These are phyloP conservation scores for Nicotiana noctiflora DNA, from an alignment of 257 asterid species.

Conservation along the genomic window DNA sequence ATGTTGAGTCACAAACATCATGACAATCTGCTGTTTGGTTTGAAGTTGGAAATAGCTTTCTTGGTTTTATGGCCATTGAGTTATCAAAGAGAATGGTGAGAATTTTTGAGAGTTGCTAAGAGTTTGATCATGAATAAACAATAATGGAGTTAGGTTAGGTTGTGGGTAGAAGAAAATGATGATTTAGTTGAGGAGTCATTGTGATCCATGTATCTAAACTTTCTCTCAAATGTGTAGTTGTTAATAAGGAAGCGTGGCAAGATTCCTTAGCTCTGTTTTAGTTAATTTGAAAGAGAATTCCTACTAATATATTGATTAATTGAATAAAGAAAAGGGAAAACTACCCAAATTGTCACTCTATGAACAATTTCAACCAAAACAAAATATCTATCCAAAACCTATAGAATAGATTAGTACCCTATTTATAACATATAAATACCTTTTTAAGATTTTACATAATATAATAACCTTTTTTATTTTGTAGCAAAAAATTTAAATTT, in stretches of 20 bases:
- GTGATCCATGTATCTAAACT: neutral
- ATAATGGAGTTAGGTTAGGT: constrained; percentile 3
- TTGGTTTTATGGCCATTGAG: neutral
- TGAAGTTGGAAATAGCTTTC: neutral
- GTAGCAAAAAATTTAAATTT: too few relatives aligned
- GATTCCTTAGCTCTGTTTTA: neutral
- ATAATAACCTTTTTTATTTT: too few relatives aligned
- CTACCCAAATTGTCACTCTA: too few relatives aligned
- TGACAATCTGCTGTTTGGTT: neutral
- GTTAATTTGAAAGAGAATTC: neutral
- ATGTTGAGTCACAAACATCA: constrained; percentile 5
- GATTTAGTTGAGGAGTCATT: constrained; percentile 1
- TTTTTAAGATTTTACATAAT: too few relatives aligned
- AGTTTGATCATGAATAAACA: neutral
- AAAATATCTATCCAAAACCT: too few relatives aligned
- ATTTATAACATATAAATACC: too few relatives aligned
- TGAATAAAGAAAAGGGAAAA: neutral
- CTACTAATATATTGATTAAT: neutral
- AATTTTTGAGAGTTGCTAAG: neutral
- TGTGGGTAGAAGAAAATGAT: constrained; percentile 1
- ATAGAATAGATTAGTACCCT: too few relatives aligned
- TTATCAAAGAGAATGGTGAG: neutral
- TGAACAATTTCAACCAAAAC: too few relatives aligned
- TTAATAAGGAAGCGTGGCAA: neutral
- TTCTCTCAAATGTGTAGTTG: neutral